Evolutionary conservation across 257 asterid genomes (phyloP).

Genomic region (Solanum pinnatisectum): DNA sequence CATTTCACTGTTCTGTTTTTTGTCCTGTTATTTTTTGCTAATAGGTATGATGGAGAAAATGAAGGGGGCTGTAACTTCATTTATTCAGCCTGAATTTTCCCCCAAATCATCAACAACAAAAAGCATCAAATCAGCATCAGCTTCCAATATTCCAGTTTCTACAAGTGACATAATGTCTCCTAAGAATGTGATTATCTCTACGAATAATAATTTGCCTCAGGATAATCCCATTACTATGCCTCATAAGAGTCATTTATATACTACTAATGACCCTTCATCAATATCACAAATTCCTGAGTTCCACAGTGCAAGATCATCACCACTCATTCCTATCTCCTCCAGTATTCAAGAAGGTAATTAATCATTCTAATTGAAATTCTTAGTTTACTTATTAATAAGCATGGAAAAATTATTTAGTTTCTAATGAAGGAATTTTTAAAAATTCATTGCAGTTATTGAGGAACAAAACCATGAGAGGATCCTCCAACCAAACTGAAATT

Average conservation of each 20-base stretch:
- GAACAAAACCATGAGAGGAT: conserved; percentile 68
- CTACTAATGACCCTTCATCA: conserved; percentile 13
- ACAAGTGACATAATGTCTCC: neutral
- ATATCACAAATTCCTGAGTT: conserved; percentile 3
- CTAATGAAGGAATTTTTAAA: neutral
- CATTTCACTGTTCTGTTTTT: neutral
- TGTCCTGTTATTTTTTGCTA: neutral
- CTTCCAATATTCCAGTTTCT: neutral
- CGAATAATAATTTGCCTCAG: neutral
- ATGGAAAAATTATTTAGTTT: neutral
- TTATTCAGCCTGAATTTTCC: conserved; percentile 47
- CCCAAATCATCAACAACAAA: conserved; percentile 3
- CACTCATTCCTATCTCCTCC: conserved; percentile 32
- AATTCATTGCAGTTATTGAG: conserved; percentile 38
- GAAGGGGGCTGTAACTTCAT: conserved; percentile 60
- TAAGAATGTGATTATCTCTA: neutral
- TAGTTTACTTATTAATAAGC: neutral
- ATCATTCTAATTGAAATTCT: neutral
- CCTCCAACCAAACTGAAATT: conserved; percentile 77
- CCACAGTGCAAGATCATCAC: conserved; percentile 29
- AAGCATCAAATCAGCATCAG: conserved; percentile 9
- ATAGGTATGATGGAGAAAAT: conserved; percentile 67
- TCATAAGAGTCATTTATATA: neutral
- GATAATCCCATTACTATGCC: neutral
- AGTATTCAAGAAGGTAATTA: conserved; percentile 43